These are phyloP conservation scores for Canavalia gladiata DNA, from an alignment of 306 rosid species.

Conservation along the genomic window DNA sequence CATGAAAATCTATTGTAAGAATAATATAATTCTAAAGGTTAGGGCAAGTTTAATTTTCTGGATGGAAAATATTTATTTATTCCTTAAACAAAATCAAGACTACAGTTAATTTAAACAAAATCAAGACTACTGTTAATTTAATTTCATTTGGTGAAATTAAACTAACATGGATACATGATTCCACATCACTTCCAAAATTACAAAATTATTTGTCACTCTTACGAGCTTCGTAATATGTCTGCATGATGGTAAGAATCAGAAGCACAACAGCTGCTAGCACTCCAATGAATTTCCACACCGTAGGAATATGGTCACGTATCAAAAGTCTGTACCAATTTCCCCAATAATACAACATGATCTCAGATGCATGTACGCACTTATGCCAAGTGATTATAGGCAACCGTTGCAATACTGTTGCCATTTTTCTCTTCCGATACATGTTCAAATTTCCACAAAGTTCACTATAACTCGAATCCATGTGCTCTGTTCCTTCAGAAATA, in stretches of 20 bases:
- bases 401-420: background rate
- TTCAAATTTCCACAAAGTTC: background rate
- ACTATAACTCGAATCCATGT: conserved; percentile 8
- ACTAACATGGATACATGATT: too few relatives aligned
- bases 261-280: background rate
- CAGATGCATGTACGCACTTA: accelerated
- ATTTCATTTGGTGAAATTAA: too few relatives aligned
- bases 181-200: too few relatives aligned
- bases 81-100: too few relatives aligned
- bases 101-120: too few relatives aligned
- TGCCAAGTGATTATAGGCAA: conserved; percentile 9
- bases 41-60: too few relatives aligned
- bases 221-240: conserved; percentile 4
- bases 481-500: background rate
- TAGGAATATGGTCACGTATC: conserved; percentile 30
- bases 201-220: background rate
- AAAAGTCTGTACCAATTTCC: conserved; percentile 9
- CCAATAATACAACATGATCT: background rate
- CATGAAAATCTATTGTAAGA: too few relatives aligned
- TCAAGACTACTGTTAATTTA: too few relatives aligned
- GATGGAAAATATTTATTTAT: too few relatives aligned
- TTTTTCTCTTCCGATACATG: background rate
- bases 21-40: too few relatives aligned
- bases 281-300: conserved; percentile 27
- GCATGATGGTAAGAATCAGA: conserved; percentile 32